phyloP scores from a whole-genome alignment of 768 basidiomycete genomes.

The Rhizopogon rudus region DNA sequence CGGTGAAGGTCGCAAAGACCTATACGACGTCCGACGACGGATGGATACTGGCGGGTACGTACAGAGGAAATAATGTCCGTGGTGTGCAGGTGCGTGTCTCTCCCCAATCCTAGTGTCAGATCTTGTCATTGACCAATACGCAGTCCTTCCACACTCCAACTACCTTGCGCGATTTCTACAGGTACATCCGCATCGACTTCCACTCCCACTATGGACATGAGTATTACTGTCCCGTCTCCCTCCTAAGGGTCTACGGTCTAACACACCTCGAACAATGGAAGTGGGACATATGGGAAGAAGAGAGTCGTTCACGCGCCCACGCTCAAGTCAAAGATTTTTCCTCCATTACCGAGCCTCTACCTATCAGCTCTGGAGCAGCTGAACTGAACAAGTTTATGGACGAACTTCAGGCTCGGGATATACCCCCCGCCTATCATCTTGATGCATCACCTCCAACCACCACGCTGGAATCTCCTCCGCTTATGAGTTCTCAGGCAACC shows the following conservation, averaged over 20 bases:
- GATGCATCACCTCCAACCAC: not conserved
- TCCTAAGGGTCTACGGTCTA: conserved; percentile 90
- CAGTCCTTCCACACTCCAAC: conserved; percentile 77
- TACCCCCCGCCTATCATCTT: not conserved
- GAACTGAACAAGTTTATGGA: conserved; percentile 1
- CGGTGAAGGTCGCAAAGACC: conserved; percentile 82
- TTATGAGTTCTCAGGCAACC: not conserved
- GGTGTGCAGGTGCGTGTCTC: conserved; percentile 73
- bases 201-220: conserved; percentile 90
- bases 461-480: not conserved
- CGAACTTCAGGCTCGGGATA: not conserved
- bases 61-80: conserved; percentile 83
- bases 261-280: conserved; percentile 97
- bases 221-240: conserved; percentile 92
- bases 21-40: conserved; percentile 55
- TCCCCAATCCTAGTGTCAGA: not conserved
- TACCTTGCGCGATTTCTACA: conserved; percentile 79
- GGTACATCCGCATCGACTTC: conserved; percentile 93
- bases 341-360: not conserved
- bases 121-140: not conserved
- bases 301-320: conserved; percentile 44
- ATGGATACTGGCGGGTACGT: conserved; percentile 74
- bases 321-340: not conserved
- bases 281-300: conserved; percentile 79
- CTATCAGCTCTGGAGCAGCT: not conserved